These are phyloP conservation scores for Meyerozyma elateridarum DNA, from an alignment of 1,139 yeast genomes.

Conservation along the genomic window DNA sequence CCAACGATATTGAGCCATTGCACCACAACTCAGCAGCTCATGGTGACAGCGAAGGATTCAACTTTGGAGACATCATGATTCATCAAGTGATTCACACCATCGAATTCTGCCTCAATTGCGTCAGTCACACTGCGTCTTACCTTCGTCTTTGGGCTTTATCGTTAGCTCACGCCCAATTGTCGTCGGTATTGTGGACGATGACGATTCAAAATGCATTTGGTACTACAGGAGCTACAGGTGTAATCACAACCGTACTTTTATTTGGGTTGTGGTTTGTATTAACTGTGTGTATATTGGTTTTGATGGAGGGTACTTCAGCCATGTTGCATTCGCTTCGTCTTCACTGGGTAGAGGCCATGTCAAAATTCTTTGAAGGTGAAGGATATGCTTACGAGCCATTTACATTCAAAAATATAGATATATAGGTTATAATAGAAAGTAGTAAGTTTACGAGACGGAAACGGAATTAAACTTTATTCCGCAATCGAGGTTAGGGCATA, in stretches of 20 bases:
- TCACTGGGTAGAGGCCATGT: slow-evolving; percentile 99
- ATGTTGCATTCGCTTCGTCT: slow-evolving; percentile 95
- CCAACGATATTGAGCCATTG: slow-evolving; percentile 46
- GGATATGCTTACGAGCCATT: slow-evolving; percentile 88
- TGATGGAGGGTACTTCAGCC: slow-evolving; percentile 99
- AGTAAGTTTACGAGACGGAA: too few species aligned
- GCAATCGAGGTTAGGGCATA: too few species aligned
- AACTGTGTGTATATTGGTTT: slow-evolving; percentile 84
- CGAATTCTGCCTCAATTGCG: slow-evolving; percentile 96
- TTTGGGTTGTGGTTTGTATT: slow-evolving; percentile 94
- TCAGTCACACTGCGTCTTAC: slow-evolving; percentile 97
- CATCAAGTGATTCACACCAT: slow-evolving; percentile 98
- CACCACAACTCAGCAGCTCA: slow-evolving; percentile 20
- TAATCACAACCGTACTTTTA: slow-evolving; percentile 64
- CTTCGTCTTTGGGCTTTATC: slow-evolving; percentile 96
- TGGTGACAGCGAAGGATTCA: slow-evolving; percentile 45
- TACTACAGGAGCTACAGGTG: slow-evolving; percentile 61
- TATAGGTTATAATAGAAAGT: too few species aligned
- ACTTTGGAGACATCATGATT: slow-evolving; percentile 89
- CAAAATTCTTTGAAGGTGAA: slow-evolving; percentile 94
- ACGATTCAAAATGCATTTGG: slow-evolving; percentile 80
- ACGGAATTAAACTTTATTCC: too few species aligned
- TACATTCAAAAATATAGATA: slow-evolving; percentile 33
- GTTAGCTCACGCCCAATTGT: slow-evolving; percentile 93
- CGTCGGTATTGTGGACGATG: slow-evolving; percentile 95